Evolutionary conservation across 192 early-diverging fungal genomes (phyloP).

Genomic region (Coemansia sp.): DNA sequence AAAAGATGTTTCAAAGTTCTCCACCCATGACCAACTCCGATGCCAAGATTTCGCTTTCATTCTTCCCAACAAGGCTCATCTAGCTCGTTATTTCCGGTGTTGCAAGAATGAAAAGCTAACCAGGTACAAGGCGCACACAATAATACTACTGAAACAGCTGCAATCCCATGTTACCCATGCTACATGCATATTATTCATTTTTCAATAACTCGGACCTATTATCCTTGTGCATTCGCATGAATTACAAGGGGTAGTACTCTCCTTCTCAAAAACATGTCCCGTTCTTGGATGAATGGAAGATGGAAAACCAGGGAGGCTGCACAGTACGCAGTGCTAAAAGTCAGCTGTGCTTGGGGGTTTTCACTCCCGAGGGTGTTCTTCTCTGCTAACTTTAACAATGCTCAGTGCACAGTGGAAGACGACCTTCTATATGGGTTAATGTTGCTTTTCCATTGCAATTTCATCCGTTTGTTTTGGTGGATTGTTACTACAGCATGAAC

Average conservation of each 20-base stretch:
- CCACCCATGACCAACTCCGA: neutral
- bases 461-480: neutral
- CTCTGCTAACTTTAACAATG: neutral
- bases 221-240: neutral
- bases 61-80: neutral
- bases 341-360: neutral
- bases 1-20: neutral
- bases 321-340: constrained; percentile 1
- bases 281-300: neutral
- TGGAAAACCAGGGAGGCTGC: neutral
- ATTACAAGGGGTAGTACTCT: neutral
- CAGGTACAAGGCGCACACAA: neutral
- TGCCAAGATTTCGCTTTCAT: neutral
- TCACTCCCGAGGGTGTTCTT: neutral
- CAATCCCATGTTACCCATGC: neutral
- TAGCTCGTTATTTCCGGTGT: neutral
- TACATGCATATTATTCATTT: neutral
- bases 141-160: neutral
- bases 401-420: neutral
- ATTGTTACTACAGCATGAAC: neutral
- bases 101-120: neutral
- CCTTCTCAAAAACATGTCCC: neutral
- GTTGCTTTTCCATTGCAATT: neutral
- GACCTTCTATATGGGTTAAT: neutral
- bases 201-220: constrained; percentile 1